These are phyloP conservation scores for Prunella vulgaris DNA, from an alignment of 257 asterid species.

Conservation along the genomic window DNA sequence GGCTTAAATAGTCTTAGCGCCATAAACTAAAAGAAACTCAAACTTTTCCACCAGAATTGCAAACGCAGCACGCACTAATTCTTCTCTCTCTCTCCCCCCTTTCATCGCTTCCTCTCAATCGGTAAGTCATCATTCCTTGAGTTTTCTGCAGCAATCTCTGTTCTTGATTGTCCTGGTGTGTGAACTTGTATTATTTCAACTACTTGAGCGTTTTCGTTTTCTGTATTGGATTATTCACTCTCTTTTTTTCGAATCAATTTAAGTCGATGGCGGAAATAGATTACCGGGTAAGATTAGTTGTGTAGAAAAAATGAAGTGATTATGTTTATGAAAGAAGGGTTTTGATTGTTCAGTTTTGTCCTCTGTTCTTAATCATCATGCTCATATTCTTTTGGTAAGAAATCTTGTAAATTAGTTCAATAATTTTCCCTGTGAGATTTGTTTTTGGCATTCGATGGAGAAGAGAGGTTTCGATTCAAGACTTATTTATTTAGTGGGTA, in stretches of 20 bases:
- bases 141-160: neutral
- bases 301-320: neutral
- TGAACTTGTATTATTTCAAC: neutral
- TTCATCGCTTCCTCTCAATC: neutral
- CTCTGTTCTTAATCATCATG: neutral
- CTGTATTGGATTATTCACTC: neutral
- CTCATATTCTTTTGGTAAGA: neutral
- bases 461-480: neutral
- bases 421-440: neutral
- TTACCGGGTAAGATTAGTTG: neutral
- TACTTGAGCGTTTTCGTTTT: neutral
- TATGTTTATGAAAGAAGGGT: neutral
- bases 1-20: too few relatives aligned
- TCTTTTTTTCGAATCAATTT: neutral
- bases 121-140: conserved; percentile 12
- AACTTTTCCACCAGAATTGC: neutral
- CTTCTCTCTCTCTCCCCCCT: neutral
- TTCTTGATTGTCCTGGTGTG: neutral
- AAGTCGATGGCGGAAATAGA: neutral
- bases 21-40: conserved; percentile 3
- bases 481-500: neutral
- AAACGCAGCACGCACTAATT: conserved; percentile 6
- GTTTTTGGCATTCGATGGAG: neutral
- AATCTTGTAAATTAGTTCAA: neutral
- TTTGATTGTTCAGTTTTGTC: neutral